These are phyloP conservation scores for Helianthus tuberosus DNA, from an alignment of 129 eudicot genomes.

Conservation along the genomic window DNA sequence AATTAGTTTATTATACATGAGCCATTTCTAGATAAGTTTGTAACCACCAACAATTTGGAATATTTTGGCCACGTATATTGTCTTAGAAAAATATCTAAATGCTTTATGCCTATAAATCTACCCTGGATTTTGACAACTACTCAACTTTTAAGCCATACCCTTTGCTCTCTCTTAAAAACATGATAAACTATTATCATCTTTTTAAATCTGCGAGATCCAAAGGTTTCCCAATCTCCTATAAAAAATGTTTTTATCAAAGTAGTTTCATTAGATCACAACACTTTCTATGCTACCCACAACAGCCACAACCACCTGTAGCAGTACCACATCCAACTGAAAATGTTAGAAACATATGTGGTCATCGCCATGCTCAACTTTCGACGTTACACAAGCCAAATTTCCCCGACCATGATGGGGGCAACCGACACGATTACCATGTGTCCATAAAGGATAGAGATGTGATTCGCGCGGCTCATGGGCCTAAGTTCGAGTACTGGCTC, in stretches of 20 bases:
- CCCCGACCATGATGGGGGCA: not conserved
- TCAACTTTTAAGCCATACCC: too few species aligned
- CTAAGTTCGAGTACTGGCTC: constrained; percentile 39
- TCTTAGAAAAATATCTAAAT: too few species aligned
- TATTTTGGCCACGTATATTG: too few species aligned
- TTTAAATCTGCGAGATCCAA: not conserved
- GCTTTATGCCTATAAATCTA: too few species aligned
- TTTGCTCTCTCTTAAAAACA: not conserved
- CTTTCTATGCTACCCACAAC: not conserved
- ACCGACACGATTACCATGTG: not conserved
- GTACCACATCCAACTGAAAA: not conserved
- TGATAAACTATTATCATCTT: not conserved
- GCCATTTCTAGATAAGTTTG: too few species aligned
- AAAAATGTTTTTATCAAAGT: not conserved
- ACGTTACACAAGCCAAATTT: not conserved
- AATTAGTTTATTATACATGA: too few species aligned
- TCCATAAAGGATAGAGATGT: constrained; percentile 7
- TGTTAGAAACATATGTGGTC: not conserved
- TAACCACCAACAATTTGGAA: too few species aligned
- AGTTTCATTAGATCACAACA: not conserved
- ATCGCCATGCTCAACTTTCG: not conserved
- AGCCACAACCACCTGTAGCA: not conserved
- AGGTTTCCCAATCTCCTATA: not conserved
- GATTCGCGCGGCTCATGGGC: not conserved
- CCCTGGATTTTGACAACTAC: too few species aligned